These are phyloP conservation scores for Rhodotorula babjevae DNA, from an alignment of 768 basidiomycete species.

Conservation along the genomic window DNA sequence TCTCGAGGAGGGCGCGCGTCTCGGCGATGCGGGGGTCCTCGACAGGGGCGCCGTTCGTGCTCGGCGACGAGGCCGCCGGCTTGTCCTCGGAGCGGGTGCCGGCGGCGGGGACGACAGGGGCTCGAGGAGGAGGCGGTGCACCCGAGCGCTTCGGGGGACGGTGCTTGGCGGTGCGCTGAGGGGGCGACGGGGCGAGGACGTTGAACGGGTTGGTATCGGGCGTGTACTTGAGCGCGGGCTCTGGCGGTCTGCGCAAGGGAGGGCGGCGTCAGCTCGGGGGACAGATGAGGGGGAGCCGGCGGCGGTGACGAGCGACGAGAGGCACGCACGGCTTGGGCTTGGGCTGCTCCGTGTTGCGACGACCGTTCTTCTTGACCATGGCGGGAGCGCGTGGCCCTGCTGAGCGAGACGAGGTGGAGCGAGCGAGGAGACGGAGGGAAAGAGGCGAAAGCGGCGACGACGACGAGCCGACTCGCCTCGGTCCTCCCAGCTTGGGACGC, in stretches of 20 bases:
- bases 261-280: not conserved
- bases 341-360: not conserved
- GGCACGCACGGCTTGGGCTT: not conserved
- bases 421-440: too few species aligned
- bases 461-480: too few species aligned
- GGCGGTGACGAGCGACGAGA: too few species aligned
- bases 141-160: too few species aligned
- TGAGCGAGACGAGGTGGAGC: too few species aligned
- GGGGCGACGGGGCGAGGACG: too few species aligned
- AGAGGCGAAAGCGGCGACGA: too few species aligned
- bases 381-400: too few species aligned
- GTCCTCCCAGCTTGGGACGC: too few species aligned
- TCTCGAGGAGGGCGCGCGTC: not conserved
- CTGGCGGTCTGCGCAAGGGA: not conserved
- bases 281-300: not conserved
- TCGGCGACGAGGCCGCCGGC: not conserved
- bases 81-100: too few species aligned
- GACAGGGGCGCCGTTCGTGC: too few species aligned
- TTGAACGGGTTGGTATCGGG: not conserved
- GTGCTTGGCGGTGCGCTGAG: not conserved
- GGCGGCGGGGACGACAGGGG: not conserved
- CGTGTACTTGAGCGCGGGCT: not conserved
- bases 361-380: not conserved
- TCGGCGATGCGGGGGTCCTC: not conserved
- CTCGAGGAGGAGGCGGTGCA: too few species aligned